Evolutionary conservation across 352 stramenopile genomes (phyloP).

Genomic region (Globisporangium cystogenes): DNA sequence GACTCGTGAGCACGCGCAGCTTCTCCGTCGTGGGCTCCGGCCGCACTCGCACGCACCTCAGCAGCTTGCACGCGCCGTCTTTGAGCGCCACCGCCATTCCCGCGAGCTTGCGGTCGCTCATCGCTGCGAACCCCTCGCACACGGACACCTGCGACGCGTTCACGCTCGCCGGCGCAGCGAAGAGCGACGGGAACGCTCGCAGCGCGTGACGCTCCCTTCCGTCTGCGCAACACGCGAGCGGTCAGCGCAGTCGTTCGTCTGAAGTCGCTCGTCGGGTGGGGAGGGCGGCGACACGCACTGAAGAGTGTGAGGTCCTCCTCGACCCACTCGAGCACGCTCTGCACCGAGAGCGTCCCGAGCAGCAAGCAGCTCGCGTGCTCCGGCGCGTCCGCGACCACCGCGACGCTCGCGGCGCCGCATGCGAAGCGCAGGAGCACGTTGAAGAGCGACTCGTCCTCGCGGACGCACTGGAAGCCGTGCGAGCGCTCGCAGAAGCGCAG

Average conservation of each 20-base stretch:
- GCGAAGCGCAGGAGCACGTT: constrained; percentile 48
- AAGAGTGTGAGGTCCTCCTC: constrained; percentile 48
- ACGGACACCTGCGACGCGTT: constrained; percentile 15
- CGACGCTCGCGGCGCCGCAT: constrained; percentile 30
- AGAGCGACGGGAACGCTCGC: constrained; percentile 40
- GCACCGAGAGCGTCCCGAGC: constrained; percentile 32
- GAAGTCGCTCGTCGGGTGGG: no score
- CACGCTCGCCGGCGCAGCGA: constrained; percentile 30
- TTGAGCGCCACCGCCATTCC: constrained; percentile 20
- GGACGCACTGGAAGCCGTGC: constrained; percentile 27
- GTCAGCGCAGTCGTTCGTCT: neutral
- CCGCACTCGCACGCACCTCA: constrained; percentile 9
- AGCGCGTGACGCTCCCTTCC: constrained; percentile 29
- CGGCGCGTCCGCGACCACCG: constrained; percentile 27
- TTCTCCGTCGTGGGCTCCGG: neutral
- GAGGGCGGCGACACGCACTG: constrained; percentile 22
- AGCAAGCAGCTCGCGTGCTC: constrained; percentile 16
- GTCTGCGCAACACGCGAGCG: constrained; percentile 11
- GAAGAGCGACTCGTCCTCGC: constrained; percentile 48
- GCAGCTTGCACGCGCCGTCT: constrained; percentile 7
- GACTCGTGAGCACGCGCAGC: neutral
- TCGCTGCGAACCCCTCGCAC: constrained; percentile 31
- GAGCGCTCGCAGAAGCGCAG: constrained; percentile 20
- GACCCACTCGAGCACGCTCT: constrained; percentile 50
- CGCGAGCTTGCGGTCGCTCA: constrained; percentile 22